phyloP scores from a whole-genome alignment of 352 stramenopile genomes.

The Globisporangium recalcitrans region DNA sequence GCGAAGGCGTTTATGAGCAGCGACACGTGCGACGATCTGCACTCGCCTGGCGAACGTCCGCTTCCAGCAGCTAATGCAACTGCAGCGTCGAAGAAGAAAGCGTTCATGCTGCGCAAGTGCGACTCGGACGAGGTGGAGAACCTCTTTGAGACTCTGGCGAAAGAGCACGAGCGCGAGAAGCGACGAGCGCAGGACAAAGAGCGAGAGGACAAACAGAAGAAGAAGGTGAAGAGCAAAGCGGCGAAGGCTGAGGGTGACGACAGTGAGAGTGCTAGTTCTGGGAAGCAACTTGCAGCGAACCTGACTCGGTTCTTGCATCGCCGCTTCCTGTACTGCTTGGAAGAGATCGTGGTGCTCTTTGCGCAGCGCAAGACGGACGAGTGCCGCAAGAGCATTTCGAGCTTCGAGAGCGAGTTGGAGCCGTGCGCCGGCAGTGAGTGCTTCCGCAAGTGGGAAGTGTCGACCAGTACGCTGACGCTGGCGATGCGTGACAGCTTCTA shows the following conservation, averaged over 20 bases:
- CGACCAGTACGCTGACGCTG: slow-evolving; percentile 57
- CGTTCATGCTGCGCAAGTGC: slow-evolving; percentile 43
- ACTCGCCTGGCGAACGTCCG: slow-evolving; percentile 44
- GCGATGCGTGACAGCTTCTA: slow-evolving; percentile 72
- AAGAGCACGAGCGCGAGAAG: slow-evolving; percentile 19
- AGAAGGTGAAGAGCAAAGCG: slow-evolving; percentile 21
- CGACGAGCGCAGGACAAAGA: slow-evolving; percentile 12
- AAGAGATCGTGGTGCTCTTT: slow-evolving; percentile 72
- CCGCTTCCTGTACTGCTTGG: slow-evolving; percentile 74
- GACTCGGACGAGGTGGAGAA: slow-evolving; percentile 50
- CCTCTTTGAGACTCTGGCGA: slow-evolving; percentile 50
- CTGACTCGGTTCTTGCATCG: slow-evolving; percentile 64
- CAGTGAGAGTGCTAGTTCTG: not conserved
- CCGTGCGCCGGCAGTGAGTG: slow-evolving; percentile 33
- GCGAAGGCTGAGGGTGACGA: not conserved
- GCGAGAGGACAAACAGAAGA: slow-evolving; percentile 19
- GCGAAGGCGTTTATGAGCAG: slow-evolving; percentile 62
- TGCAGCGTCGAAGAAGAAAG: slow-evolving; percentile 9
- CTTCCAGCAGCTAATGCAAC: slow-evolving; percentile 5
- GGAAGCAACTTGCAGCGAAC: slow-evolving; percentile 18
- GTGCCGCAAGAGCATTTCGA: slow-evolving; percentile 41
- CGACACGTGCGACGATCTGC: slow-evolving; percentile 48
- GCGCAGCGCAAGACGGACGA: slow-evolving; percentile 61
- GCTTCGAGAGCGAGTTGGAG: slow-evolving; percentile 49
- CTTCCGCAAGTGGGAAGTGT: slow-evolving; percentile 69